Evolutionary conservation across 345 rosid genomes (phyloP).

Genomic region (Schrenkiella parvula): DNA sequence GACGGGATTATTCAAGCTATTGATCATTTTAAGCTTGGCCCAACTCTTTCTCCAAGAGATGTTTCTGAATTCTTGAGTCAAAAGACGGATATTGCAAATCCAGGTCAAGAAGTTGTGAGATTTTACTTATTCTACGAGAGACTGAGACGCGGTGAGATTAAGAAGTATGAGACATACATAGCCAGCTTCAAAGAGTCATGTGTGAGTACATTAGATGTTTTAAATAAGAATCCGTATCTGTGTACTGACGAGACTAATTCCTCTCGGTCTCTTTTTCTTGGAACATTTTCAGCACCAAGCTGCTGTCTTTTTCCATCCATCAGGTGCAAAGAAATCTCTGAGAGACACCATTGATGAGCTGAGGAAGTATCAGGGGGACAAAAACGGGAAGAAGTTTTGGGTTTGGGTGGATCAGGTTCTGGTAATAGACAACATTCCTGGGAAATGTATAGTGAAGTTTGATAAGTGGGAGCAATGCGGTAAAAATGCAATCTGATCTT

Average conservation of each 20-base stretch:
- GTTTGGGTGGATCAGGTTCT: slow-evolving; percentile 83
- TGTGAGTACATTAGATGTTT: slow-evolving; percentile 44
- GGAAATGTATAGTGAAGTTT: slow-evolving; percentile 60
- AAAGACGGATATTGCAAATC: slow-evolving; percentile 31
- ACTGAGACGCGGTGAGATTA: slow-evolving; percentile 88
- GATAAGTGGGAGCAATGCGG: slow-evolving; percentile 77
- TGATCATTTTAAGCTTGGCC: slow-evolving; percentile 83
- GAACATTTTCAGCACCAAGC: slow-evolving; percentile 44
- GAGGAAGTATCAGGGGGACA: slow-evolving; percentile 56
- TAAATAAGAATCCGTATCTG: neutral
- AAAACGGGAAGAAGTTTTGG: slow-evolving; percentile 55
- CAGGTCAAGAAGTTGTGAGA: slow-evolving; percentile 54
- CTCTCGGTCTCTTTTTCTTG: neutral
- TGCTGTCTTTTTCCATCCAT: slow-evolving; percentile 56
- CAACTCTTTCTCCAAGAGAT: slow-evolving; percentile 81
- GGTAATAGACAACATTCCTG: slow-evolving; percentile 45
- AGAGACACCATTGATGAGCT: slow-evolving; percentile 48
- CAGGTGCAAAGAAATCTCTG: slow-evolving; percentile 66
- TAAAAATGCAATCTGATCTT: slow-evolving; percentile 8
- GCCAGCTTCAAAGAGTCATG: slow-evolving; percentile 56
- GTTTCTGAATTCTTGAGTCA: slow-evolving; percentile 33
- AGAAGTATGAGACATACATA: slow-evolving; percentile 56
- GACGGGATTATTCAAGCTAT: slow-evolving; percentile 91
- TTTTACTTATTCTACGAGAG: slow-evolving; percentile 73
- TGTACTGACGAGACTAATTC: neutral